Evolutionary conservation across 2,329 filamentous ascomycete genomes (phyloP), one percentile per base, ranked within the genome.

Genomic region (Diplocarpon mali): DNA sequence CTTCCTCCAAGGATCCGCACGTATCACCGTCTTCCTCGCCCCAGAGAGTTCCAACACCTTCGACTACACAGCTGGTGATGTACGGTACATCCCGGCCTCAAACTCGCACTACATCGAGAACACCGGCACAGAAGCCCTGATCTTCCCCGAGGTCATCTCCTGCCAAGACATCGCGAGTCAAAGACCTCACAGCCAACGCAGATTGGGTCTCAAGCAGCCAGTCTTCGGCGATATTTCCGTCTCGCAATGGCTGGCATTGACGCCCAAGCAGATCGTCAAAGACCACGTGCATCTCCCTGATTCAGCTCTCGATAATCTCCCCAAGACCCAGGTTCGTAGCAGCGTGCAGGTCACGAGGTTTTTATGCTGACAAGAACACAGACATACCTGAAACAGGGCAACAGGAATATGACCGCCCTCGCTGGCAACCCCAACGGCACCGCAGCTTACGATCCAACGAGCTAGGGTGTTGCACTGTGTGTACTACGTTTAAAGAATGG

Each of bases 91-190:
- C 10, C 73, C 74, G 1, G 66, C 69, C 9, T 65, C 68, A 0
- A 66, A 68, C 32, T 69, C 71, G 0, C 77, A 80, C 56, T 80
- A 78, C 50, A 64, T 80, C 14, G 75, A 80, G 62, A 80, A 79
- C 55, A 76, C 70, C 0, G 75, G 75, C 14, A 69, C 65, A 9
- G 71, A 73, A 47, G 71, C 76, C 47, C 60, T 79, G 8, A 62
- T 78, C 5, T 76, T 77, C 56, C 62, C 80, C n/a, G 75, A 80
- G 54, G 4, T 24, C 3, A 24, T 24, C 20, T 24, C 20, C 20
- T 24, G 7, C 20, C 20, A 24, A 24, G 20, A 24, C 20, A 24
- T 24, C 20, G 20, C 7, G 20, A 3, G 20, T 7, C 20, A 24
- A 24, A 24, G 7, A 7, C 20, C 20, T 24, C 20, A 3, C 20